A percentile compares a stretch with the other conserved stretches of the same genome.
Evolutionary conservation across 352 stramenopile species (phyloP).

Genomic region (Phytopythium helicoides): DNA sequence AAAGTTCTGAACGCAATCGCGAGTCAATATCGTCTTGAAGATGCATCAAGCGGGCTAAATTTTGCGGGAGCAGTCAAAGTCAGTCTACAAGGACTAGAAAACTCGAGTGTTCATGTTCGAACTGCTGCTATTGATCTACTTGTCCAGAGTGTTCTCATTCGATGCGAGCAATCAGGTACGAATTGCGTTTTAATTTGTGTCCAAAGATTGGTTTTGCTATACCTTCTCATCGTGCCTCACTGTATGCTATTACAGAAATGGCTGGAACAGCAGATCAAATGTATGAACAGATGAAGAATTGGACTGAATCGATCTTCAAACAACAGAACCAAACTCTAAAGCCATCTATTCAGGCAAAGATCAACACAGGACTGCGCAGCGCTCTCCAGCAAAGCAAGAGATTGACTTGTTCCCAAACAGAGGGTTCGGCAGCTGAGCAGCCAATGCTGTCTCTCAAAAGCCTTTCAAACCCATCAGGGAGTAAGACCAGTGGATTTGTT

Average conservation of each 20-base stretch:
- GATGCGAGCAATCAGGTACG: slow-evolving; percentile 72
- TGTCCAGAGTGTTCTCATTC: slow-evolving; percentile 69
- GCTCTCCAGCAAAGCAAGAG: slow-evolving; percentile 68
- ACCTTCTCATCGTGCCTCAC: background rate
- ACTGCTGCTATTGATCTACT: slow-evolving; percentile 67
- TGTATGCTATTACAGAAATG: slow-evolving; percentile 35
- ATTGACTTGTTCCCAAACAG: slow-evolving; percentile 19
- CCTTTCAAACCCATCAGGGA: background rate
- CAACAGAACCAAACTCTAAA: slow-evolving; percentile 68
- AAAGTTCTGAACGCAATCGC: slow-evolving; percentile 78
- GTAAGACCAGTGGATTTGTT: slow-evolving; percentile 15
- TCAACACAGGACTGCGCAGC: slow-evolving; percentile 76
- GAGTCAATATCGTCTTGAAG: slow-evolving; percentile 76
- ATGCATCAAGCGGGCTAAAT: slow-evolving; percentile 42
- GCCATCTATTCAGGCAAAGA: slow-evolving; percentile 75
- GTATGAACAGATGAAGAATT: slow-evolving; percentile 74
- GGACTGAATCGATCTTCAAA: slow-evolving; percentile 70
- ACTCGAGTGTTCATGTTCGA: slow-evolving; percentile 75
- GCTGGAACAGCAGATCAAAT: slow-evolving; percentile 52
- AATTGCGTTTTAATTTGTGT: background rate
- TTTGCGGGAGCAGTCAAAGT: slow-evolving; percentile 69
- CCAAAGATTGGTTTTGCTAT: too few relatives aligned
- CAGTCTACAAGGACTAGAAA: slow-evolving; percentile 59
- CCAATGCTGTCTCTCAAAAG: slow-evolving; percentile 3
- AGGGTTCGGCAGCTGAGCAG: background rate